Evolutionary conservation across 495 filamentous ascomycete genomes (phyloP).

Genomic region (Emericellopsis terricola): DNA sequence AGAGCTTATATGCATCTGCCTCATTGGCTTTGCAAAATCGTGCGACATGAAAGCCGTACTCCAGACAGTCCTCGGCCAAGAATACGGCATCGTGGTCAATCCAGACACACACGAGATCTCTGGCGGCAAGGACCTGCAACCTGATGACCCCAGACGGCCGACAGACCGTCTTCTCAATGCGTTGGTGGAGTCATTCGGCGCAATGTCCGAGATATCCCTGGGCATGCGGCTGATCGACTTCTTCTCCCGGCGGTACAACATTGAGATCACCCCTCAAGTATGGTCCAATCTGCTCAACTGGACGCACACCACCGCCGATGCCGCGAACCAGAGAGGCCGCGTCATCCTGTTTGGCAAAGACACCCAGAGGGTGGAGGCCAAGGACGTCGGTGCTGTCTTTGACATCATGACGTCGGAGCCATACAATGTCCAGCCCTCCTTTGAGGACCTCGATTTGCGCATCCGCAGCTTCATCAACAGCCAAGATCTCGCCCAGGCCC

Average conservation of each 20-base stretch:
- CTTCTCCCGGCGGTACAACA: conserved; percentile 9
- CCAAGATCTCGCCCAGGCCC: conserved; percentile 3
- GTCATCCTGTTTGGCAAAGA: conserved; percentile 4
- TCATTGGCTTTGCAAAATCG: conserved; percentile 13
- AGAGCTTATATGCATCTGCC: conserved; percentile 9
- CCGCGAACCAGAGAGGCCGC: conserved; percentile 12
- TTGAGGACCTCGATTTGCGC: conserved; percentile 13
- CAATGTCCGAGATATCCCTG: conserved; percentile 13
- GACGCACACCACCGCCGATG: conserved; percentile 13
- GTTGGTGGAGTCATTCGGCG: conserved; percentile 15
- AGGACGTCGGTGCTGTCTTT: conserved; percentile 13
- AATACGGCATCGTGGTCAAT: conserved; percentile 1
- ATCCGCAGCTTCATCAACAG: conserved; percentile 11
- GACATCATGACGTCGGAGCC: conserved; percentile 14
- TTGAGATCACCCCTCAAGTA: conserved; percentile 10
- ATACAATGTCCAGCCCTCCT: conserved; percentile 11
- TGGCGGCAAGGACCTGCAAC: background rate
- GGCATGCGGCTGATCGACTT: conserved; percentile 13
- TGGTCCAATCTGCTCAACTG: conserved; percentile 19
- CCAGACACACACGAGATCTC: background rate
- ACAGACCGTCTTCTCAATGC: conserved; percentile 13
- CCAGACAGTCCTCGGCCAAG: conserved; percentile 5
- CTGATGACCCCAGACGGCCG: conserved; percentile 8
- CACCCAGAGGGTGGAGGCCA: conserved; percentile 5
- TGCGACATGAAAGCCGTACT: conserved; percentile 8